Evolutionary conservation across 768 basidiomycete genomes (phyloP).

Genomic region (Tulasnella calospora): DNA sequence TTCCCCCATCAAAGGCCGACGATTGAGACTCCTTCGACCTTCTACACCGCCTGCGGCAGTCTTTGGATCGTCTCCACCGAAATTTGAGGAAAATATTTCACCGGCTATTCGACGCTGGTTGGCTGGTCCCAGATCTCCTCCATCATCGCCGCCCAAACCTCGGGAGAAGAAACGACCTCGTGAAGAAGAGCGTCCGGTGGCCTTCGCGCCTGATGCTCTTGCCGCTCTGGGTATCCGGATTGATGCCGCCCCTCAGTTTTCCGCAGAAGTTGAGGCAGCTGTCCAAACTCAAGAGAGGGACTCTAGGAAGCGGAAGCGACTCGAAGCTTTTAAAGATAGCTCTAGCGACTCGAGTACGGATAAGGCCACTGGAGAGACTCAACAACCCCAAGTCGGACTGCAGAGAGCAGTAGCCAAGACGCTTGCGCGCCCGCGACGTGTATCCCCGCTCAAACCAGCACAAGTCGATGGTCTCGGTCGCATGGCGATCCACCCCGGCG

Average conservation of each 20-base stretch:
- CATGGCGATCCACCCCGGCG: conserved; percentile 27
- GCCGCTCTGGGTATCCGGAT: conserved; percentile 9
- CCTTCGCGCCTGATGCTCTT: neutral
- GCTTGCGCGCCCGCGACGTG: neutral
- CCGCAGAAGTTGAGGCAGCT: neutral
- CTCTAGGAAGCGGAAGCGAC: conserved; percentile 58
- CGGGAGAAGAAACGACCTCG: neutral
- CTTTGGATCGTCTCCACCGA: neutral
- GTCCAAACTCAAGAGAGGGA: conserved; percentile 36
- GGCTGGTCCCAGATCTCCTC: neutral
- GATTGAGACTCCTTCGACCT: conserved; percentile 20
- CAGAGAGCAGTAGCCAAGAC: conserved; percentile 36
- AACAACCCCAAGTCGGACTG: neutral
- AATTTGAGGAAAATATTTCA: neutral
- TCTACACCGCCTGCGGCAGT: neutral
- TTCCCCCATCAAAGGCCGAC: conserved; percentile 26
- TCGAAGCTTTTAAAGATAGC: conserved; percentile 59
- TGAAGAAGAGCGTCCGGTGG: neutral
- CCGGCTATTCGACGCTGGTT: neutral
- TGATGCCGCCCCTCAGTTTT: neutral
- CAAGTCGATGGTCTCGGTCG: conserved; percentile 27
- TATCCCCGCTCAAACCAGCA: conserved; percentile 27
- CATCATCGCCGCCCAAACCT: neutral
- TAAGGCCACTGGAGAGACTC: conserved; percentile 35
- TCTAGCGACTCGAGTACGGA: conserved; percentile 32